Conservation (phyloP, 352 stramenopile genomes). For the Thraustochytrium sp. region DNA sequence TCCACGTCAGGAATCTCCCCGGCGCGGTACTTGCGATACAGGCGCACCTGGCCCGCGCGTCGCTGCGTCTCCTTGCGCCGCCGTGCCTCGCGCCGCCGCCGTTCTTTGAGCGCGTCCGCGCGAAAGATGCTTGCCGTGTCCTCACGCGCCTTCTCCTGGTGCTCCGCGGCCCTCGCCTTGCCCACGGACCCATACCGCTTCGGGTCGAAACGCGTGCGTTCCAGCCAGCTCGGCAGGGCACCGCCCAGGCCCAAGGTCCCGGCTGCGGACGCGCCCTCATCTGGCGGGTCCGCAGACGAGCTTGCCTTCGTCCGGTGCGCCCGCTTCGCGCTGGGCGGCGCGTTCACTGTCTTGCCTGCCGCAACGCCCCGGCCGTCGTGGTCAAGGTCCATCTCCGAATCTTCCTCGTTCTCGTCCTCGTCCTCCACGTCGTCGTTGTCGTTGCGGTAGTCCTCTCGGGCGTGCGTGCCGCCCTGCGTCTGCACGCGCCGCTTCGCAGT, state of each 20-base stretch:
- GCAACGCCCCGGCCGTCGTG: too few relatives aligned
- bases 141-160: not conserved
- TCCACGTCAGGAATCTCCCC: constrained; percentile 55
- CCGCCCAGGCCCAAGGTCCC: not conserved
- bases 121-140: not conserved
- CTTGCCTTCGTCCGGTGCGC: not conserved
- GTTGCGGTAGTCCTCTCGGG: not conserved
- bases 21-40: constrained; percentile 52
- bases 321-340: too few relatives aligned
- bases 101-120: not conserved
- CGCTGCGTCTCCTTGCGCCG: not conserved
- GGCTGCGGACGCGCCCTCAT: not conserved
- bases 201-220: constrained; percentile 19
- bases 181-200: not conserved
- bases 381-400: too few relatives aligned
- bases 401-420: not conserved
- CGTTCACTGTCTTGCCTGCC: too few relatives aligned
- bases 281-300: not conserved
- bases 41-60: constrained; percentile 3
- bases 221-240: not conserved
- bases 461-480: too few relatives aligned
- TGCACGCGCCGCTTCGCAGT: too few relatives aligned
- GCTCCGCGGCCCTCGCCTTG: not conserved
- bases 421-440: not conserved
- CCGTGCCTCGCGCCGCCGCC: not conserved